Evolutionary conservation across 768 basidiomycete genomes (phyloP), one percentile per base, ranked within the genome.

Genomic region (Russula compacta): DNA sequence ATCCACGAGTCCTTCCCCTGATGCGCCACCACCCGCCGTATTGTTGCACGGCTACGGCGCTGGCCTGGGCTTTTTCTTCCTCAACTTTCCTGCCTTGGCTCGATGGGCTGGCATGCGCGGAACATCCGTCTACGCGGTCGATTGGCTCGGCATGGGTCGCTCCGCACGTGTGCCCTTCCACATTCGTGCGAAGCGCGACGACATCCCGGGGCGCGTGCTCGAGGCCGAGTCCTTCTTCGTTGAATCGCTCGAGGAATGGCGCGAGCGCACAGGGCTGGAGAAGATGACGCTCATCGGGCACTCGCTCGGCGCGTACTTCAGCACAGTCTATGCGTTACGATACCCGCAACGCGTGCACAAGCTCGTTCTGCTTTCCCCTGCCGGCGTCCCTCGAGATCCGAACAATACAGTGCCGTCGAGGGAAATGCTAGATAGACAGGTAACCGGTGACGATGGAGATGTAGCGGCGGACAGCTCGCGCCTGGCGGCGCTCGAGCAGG

Each of bases 121-220:
- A 19, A 78, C 86, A 0, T 76, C 86, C 12, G 83, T 95, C 42
- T 93, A 87, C 67, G 92, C 92, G 19, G 75, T 98, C 64, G 95
- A 98, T 71, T 98, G 94, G 94, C 81, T 98, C 33, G 94, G 94
- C 53, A 95, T 98, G 94, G 94, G 94, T 32, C 84, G 92, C 38
- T 93, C 90, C 14, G 87, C 93, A 1, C 88, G 94, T 47, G 82
- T 86, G 2, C 85, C 90, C 0, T 93, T 93, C 72, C 76, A 78
- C 39, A 71, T 92, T 65, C 86, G 81, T 66, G 83, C 91, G 24
- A 81, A 84, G 69, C 79, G 83, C 40, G 78, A 81, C 63, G 81
- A 92, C 67, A 79, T 87, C 21, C 70, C 79, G 15, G 82, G 78
- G 10, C 84, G 95, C 36, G 94, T 97, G 3, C 69, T 70, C 35